Evolutionary conservation across 1,284 basidiomycete species (phyloP), one percentile per base, ranked within the genome.

Genomic region (Ganoderma multipileum): DNA sequence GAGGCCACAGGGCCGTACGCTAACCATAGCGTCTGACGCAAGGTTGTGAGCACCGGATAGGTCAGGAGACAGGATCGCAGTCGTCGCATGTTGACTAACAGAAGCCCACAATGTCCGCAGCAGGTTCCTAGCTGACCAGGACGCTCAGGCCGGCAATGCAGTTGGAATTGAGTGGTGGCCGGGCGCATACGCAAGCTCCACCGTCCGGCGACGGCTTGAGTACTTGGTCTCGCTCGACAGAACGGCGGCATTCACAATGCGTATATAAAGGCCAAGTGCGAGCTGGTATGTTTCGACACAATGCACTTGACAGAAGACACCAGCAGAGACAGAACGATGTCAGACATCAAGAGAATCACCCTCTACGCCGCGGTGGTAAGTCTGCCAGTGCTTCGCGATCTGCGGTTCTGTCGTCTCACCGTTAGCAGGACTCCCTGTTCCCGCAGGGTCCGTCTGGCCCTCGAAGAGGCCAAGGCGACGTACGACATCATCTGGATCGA

Each of bases 401-500:
- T 44, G 23, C 33, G 12, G 16, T 26, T n/a, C 4, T 38, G 2
- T 23, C 42, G 18, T 41, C 47, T 52, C 2, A 26, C 23, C 41
- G 5, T 38, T 42, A 30, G 33, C 26, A 61, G 65, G 65, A 66
- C 38, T 61, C 65, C 9, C 65, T 60, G 7, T 66, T 66, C 60
- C 65, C 65, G 14, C 60, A 36, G 65, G 44, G 66, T 67, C n/a
- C 42, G 38, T 20, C 39, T 92, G 12, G 88, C 90, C 1, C 83
- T 91, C 18, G 80, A 82, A 30, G 89, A 91, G 69, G 82, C 83
- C 3, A 83, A 84, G 12, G 83, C 84, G 6, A 75, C 83, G 0
- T 86, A 82, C 74, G 84, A 82, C 52, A 78, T 81, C 41, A 88
- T 82, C 71, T 83, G 88, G 72, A 86, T 91, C 67, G 86, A 91